phyloP scores from a whole-genome alignment of 2,329 filamentous ascomycete species.

The Fusarium subglutinans region DNA sequence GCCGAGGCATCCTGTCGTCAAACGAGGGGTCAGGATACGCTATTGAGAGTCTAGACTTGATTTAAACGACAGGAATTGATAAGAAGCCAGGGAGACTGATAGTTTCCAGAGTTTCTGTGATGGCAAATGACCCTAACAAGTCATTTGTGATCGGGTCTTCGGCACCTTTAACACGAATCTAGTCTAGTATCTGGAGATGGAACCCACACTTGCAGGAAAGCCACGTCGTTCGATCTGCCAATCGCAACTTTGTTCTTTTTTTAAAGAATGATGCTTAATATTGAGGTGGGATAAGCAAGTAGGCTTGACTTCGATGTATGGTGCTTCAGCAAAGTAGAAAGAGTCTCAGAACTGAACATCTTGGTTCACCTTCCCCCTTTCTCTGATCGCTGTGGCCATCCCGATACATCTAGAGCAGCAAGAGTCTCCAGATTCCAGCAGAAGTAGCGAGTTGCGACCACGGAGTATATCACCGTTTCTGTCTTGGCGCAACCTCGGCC shows the following conservation, averaged over 20 bases:
- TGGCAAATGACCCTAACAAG: not conserved
- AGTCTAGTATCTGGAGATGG: not conserved
- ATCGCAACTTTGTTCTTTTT: not conserved
- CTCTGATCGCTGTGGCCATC: no score
- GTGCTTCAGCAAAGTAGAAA: not conserved
- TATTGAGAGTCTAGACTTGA: not conserved
- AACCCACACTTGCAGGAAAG: not conserved
- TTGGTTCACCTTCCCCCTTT: no score
- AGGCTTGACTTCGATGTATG: fast-evolving
- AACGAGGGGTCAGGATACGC: not conserved
- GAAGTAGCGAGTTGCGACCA: not conserved
- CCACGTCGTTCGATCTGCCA: not conserved
- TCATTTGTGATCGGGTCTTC: not conserved
- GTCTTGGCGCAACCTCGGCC: not conserved
- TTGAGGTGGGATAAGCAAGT: not conserved
- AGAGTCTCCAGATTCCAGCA: not conserved
- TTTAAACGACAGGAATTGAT: not conserved
- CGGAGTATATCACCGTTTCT: not conserved
- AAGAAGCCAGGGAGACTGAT: not conserved
- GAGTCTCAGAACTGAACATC: not conserved
- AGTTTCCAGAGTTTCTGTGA: not conserved
- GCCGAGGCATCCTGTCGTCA: not conserved
- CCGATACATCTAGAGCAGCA: not conserved
- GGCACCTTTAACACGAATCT: not conserved
- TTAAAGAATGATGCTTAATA: not conserved